Conservation (phyloP, 441 rosid species). For the Erysimum cheiri region DNA sequence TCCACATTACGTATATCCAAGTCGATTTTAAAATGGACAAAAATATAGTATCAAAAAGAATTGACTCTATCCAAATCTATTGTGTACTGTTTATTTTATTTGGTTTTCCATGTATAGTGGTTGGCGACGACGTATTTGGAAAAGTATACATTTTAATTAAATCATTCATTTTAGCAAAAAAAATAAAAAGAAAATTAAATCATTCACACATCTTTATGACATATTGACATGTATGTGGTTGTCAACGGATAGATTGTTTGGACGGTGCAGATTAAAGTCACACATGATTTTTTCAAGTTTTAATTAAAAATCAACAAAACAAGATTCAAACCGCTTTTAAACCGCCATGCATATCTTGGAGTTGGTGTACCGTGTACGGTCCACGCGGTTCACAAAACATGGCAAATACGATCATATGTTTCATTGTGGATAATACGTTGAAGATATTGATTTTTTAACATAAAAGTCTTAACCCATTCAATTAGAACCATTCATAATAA, state of each 20-base stretch:
- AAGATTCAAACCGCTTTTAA: background rate
- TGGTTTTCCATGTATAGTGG: conserved; percentile 12
- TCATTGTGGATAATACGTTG: conserved; percentile 16
- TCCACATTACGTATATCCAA: too few species aligned
- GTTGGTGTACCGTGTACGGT: background rate
- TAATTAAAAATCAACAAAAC: background rate
- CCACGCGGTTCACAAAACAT: background rate
- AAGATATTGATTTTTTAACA: background rate
- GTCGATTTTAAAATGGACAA: background rate
- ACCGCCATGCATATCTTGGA: background rate
- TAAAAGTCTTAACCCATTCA: background rate
- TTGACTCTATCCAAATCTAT: conserved; percentile 21
- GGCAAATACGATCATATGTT: background rate
- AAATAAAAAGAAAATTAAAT: too few species aligned
- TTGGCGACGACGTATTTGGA: conserved; percentile 35
- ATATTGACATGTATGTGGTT: background rate
- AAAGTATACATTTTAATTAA: conserved; percentile 10
- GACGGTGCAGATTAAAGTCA: background rate
- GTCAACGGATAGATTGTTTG: too few species aligned
- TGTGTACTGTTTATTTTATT: background rate
- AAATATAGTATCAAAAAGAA: background rate
- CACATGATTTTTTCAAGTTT: too few species aligned
- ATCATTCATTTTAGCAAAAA: too few species aligned
- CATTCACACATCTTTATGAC: background rate
- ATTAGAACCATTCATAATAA: background rate